Base-by-base conservation (phyloP, 2,329 filamentous ascomycete species). In the Madurella fahalii region DNA sequence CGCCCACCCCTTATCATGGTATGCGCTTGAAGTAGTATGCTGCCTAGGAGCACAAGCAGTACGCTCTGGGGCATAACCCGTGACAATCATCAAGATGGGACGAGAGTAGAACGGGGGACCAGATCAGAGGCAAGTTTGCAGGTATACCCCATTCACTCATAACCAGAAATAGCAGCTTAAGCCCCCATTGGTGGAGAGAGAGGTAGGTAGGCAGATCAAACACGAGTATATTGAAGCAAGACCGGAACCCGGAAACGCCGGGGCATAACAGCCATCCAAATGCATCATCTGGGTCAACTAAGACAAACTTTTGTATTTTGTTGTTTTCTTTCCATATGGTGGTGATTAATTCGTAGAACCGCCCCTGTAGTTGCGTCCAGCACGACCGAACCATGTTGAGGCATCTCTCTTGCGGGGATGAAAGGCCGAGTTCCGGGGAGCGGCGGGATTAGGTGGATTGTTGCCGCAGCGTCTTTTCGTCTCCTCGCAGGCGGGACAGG, bases 391-490 rank as follows among this genome's bases (percentile, higher is more conserved):
- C 34, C 34, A 37, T 37, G 34, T 37, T 37, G 34, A 37, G 34
- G 11, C 9, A 37, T 37, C 25, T 25, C 25, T 37, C 34, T 37
- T 11, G 34, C 34, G 15, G n/a, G 41, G 39, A 40, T 18, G 16
- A 11, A 25, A 15, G 40, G 17, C 40, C 20, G 25, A 15, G 32
- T 15, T 39, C 15, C 45, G 40, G n/a, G 18, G 15, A 25, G 40
- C 45, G 52, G 47, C 44, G 44, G 47, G 53, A 59, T 60, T 54
- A 56, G 42, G 40, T 48, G 37, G 44, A 51, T 50, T 34, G 25
- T 60, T 58, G 47, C 53, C 56, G 56, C 42, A 52, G 46, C 40
- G 45, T 53, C 47, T 54, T 54, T 40, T 56, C 47, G 17, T 20
- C 48, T 49, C 39, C 47, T 37, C 43, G n/a, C 40, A 40, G 47